Conservation (phyloP, 352 stramenopile species). For the Phytopythium boreale region DNA sequence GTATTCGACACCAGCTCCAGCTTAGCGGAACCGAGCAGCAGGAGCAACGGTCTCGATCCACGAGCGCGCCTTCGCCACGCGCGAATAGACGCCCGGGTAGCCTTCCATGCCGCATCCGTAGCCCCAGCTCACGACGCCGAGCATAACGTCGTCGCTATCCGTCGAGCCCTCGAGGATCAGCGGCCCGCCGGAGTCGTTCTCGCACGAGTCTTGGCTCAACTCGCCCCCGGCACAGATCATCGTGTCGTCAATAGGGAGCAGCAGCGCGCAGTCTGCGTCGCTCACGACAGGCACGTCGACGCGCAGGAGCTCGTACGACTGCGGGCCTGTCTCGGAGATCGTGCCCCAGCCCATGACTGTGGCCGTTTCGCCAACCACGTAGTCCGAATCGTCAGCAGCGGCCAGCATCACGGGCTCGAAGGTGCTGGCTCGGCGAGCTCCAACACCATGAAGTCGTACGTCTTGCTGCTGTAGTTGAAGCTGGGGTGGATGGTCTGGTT, state of each 20-base stretch:
- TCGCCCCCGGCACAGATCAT: conserved; percentile 59
- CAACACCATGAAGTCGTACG: conserved; percentile 58
- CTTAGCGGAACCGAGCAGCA: conserved; percentile 14
- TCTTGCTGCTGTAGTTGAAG: conserved; percentile 22
- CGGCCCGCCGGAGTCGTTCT: conserved; percentile 58
- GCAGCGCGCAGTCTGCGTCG: conserved; percentile 29
- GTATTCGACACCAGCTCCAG: background rate
- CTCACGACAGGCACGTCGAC: conserved; percentile 40
- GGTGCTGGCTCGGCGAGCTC: conserved; percentile 34
- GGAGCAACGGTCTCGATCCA: conserved; percentile 42
- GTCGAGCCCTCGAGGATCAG: conserved; percentile 29
- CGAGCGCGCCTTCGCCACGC: conserved; percentile 33
- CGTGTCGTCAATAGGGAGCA: conserved; percentile 28
- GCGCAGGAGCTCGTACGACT: conserved; percentile 31
- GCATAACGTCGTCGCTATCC: conserved; percentile 28
- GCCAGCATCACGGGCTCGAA: conserved; percentile 33
- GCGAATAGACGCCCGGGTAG: conserved; percentile 56
- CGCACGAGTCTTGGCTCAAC: conserved; percentile 39
- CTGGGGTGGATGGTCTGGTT: conserved; percentile 46
- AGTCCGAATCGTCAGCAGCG: conserved; percentile 21
- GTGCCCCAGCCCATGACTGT: conserved; percentile 41
- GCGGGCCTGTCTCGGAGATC: conserved; percentile 26
- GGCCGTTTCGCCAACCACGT: conserved; percentile 23
- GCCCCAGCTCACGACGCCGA: conserved; percentile 67
- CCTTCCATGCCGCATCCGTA: conserved; percentile 44